These are phyloP conservation scores for Sporisorium sorghi DNA, from an alignment of 1,284 basidiomycete genomes.

Conservation along the genomic window DNA sequence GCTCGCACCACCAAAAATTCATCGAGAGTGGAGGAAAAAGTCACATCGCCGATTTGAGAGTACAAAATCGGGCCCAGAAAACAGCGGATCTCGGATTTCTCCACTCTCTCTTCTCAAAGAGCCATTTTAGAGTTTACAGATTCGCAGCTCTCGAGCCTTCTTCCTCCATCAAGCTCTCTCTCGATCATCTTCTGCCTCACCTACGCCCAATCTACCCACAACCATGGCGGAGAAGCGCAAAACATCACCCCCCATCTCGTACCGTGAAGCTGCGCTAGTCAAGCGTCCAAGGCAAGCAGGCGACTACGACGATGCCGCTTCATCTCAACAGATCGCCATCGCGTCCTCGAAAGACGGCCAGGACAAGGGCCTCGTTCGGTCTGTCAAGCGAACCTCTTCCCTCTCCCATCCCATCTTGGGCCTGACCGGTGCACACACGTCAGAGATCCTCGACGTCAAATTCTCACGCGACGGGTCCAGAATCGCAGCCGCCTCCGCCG, in stretches of 20 bases:
- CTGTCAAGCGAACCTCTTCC: slow-evolving; percentile 58
- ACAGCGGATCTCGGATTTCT: slow-evolving; percentile 30
- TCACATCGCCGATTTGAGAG: not conserved
- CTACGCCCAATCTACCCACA: not conserved
- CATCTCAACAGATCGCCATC: slow-evolving; percentile 50
- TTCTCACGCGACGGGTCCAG: slow-evolving; percentile 62
- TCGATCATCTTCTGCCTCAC: not conserved
- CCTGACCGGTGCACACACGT: slow-evolving; percentile 60
- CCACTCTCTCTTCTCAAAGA: slow-evolving; percentile 11
- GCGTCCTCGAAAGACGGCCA: slow-evolving; percentile 53
- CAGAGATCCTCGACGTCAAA: slow-evolving; percentile 62
- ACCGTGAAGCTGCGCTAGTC: slow-evolving; percentile 47
- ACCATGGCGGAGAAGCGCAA: slow-evolving; percentile 66
- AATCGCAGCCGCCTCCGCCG: slow-evolving; percentile 62
- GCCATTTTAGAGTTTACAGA: slow-evolving; percentile 11
- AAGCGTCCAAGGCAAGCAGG: slow-evolving; percentile 58
- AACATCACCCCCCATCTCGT: slow-evolving; percentile 50
- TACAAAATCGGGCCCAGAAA: slow-evolving; percentile 11
- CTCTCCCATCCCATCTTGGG: slow-evolving; percentile 60
- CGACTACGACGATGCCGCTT: slow-evolving; percentile 31
- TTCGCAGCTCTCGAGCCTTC: slow-evolving; percentile 4
- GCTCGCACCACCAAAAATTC: slow-evolving; percentile 7
- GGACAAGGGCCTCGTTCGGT: slow-evolving; percentile 56
- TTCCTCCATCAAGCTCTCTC: slow-evolving; percentile 1
- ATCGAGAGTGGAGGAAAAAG: slow-evolving; percentile 14